phyloP scores from a whole-genome alignment of 257 asterid species.

The Nicotiana obtusifolia region DNA sequence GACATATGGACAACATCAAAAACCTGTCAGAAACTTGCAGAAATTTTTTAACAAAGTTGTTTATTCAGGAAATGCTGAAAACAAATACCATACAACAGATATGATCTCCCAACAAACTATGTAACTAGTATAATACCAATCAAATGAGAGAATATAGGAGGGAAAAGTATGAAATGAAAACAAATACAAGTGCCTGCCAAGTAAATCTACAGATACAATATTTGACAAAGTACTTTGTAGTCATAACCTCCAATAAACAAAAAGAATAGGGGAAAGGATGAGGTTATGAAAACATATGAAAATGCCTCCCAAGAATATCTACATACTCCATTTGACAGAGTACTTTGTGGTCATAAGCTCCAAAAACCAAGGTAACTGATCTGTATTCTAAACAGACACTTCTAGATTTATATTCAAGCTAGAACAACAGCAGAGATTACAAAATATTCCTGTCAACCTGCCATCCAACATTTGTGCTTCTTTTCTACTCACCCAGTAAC shows the following conservation, averaged over 20 bases:
- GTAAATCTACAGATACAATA: background rate
- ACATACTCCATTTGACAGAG: background rate
- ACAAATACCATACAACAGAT: background rate
- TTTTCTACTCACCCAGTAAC: background rate
- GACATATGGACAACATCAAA: background rate
- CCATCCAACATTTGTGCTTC: background rate
- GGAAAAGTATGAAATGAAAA: background rate
- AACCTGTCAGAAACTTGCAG: background rate
- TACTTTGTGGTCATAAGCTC: background rate
- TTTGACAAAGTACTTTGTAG: background rate
- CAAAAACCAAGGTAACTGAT: background rate
- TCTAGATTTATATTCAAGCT: background rate
- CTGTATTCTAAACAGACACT: background rate
- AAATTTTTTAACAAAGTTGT: background rate
- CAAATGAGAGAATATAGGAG: background rate
- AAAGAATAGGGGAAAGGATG: background rate
- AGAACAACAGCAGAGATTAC: background rate
- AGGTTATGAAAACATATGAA: background rate
- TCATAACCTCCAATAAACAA: background rate
- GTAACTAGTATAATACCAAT: background rate
- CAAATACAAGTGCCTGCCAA: slow-evolving; percentile 3
- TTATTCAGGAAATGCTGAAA: background rate
- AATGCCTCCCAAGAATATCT: background rate
- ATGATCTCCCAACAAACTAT: background rate
- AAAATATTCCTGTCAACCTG: background rate